Conservation (phyloP, 805 yeast genomes). For the Candida maesae region DNA sequence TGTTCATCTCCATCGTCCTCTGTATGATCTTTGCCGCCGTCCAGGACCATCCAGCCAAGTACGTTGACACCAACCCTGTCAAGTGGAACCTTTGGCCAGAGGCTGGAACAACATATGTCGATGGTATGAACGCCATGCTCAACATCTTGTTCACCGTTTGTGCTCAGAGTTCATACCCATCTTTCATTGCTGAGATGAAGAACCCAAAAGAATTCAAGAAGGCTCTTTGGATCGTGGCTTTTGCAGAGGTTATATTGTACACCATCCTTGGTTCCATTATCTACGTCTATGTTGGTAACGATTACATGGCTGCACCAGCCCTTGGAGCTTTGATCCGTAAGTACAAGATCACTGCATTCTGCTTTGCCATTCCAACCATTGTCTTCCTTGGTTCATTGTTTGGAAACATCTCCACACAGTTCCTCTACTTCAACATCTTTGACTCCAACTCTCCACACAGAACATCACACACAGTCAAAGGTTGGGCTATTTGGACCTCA, state of each 20-base stretch:
- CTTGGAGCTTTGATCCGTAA: constrained; percentile 45
- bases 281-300: constrained; percentile 52
- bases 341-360: constrained; percentile 50
- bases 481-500: constrained; percentile 50
- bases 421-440: constrained; percentile 44
- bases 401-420: constrained; percentile 50
- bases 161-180: constrained; percentile 59
- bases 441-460: constrained; percentile 38
- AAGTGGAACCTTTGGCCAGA: constrained; percentile 45
- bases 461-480: constrained; percentile 41
- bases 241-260: constrained; percentile 44
- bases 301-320: constrained; percentile 53
- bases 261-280: constrained; percentile 50
- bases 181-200: constrained; percentile 56
- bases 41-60: constrained; percentile 46
- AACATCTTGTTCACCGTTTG: constrained; percentile 59
- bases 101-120: constrained; percentile 46
- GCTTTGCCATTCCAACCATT: constrained; percentile 56
- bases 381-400: constrained; percentile 52
- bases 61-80: constrained; percentile 35
- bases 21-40: constrained; percentile 50
- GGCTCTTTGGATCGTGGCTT: constrained; percentile 47
- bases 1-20: constrained; percentile 50
- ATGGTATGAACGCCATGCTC: constrained; percentile 50
- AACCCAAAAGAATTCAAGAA: constrained; percentile 52